A percentile compares a stretch with the other conserved stretches of the same genome.
These are phyloP conservation scores for Myriangium duriaei DNA, from an alignment of 2,329 filamentous ascomycete genomes.

Conservation along the genomic window DNA sequence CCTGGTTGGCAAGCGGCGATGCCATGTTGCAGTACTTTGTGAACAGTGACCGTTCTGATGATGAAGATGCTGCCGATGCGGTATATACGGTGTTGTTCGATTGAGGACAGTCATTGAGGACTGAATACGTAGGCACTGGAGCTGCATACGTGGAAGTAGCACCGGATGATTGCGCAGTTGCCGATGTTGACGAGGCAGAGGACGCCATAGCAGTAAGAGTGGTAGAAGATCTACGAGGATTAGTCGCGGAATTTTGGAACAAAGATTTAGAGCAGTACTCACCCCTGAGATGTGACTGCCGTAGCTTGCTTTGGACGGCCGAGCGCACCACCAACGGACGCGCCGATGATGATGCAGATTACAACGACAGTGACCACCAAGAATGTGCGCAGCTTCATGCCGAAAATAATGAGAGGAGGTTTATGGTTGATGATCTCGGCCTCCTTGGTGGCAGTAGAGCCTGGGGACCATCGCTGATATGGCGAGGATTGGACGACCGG, in stretches of 20 bases:
- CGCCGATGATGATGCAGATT: conserved; percentile 21
- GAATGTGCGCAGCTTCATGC: conserved; percentile 26
- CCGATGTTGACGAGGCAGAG: not conserved
- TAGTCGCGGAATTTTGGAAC: too few relatives aligned
- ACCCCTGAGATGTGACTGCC: not conserved
- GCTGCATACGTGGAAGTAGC: conserved; percentile 18
- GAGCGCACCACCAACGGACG: conserved; percentile 26
- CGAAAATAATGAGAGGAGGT: conserved; percentile 27
- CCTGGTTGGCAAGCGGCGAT: conserved; percentile 16
- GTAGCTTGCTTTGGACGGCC: conserved; percentile 14
- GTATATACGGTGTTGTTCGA: conserved; percentile 22
- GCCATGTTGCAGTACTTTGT: conserved; percentile 22
- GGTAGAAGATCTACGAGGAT: not conserved
- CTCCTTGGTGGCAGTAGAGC: conserved; percentile 14
- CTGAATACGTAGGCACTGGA: conserved; percentile 21
- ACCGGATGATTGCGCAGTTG: conserved; percentile 3
- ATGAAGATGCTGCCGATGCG: conserved; percentile 16
- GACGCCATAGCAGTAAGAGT: not conserved
- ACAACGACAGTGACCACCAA: conserved; percentile 22
- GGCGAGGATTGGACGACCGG: conserved; percentile 19
- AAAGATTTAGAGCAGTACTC: too few relatives aligned
- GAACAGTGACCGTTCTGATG: conserved; percentile 15
- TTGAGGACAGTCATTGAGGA: conserved; percentile 20
- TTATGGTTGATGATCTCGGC: conserved; percentile 16
- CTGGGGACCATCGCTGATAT: conserved; percentile 9